phyloP scores from a whole-genome alignment of 306 rosid genomes.

The Arachis stenosperma region DNA sequence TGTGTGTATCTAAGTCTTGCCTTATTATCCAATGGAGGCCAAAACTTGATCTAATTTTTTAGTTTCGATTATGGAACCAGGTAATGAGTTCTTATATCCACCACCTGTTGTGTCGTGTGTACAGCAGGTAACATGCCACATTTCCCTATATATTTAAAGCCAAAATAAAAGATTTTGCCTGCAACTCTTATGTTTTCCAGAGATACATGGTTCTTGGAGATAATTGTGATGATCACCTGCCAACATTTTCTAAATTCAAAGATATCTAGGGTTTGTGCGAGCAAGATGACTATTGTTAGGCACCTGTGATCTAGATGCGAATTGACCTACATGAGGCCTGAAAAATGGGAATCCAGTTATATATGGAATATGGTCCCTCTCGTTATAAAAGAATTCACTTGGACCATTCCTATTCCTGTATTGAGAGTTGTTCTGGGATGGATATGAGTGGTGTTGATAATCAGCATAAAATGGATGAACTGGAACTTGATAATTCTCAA shows the following conservation, averaged over 20 bases:
- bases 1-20: too few species aligned
- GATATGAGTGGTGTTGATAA: conserved; percentile 36
- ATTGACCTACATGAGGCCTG: conserved; percentile 32
- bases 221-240: conserved; percentile 34
- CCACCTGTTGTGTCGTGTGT: background rate
- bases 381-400: conserved; percentile 27
- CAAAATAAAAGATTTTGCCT: background rate
- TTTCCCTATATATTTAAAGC: background rate
- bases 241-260: conserved; percentile 35
- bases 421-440: conserved; percentile 42
- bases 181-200: conserved; percentile 32
- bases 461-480: conserved; percentile 27
- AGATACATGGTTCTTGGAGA: conserved; percentile 37
- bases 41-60: too few species aligned
- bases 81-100: background rate
- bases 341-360: conserved; percentile 42
- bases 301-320: conserved; percentile 35
- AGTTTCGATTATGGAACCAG: too few species aligned
- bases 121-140: background rate
- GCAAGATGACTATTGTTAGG: conserved; percentile 20
- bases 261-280: conserved; percentile 37
- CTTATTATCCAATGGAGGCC: too few species aligned
- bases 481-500: conserved; percentile 40
- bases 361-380: conserved; percentile 35
- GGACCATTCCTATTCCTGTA: conserved; percentile 38